Percentiles rank a stretch among this genome's conserved stretches.
Evolutionary conservation across 1,284 basidiomycete species (phyloP).

Genomic region (Heimioporus retisporus): DNA sequence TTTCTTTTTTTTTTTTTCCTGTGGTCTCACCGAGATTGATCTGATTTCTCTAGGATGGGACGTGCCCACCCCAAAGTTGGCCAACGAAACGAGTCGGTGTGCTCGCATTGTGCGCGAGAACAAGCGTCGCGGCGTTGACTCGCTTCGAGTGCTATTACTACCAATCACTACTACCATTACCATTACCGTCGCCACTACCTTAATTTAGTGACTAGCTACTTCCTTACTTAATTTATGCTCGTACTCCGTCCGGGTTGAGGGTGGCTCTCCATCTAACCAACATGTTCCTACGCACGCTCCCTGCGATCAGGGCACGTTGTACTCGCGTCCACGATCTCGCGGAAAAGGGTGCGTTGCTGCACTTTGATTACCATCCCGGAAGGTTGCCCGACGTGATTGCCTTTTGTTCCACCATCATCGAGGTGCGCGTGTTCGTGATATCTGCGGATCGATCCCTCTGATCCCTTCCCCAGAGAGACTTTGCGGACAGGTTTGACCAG

Average conservation of each 20-base stretch:
- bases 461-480: conserved; percentile 73
- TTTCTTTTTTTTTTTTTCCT: not conserved
- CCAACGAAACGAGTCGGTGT: conserved; percentile 28
- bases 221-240: conserved; percentile 10
- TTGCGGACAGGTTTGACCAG: conserved; percentile 73
- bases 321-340: conserved; percentile 83
- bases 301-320: conserved; percentile 91
- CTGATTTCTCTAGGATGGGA: conserved; percentile 27
- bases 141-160: too few relatives aligned
- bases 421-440: conserved; percentile 53
- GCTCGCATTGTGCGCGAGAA: conserved; percentile 33
- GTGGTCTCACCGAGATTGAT: too few relatives aligned
- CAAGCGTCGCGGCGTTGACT: conserved; percentile 7
- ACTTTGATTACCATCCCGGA: conserved; percentile 88
- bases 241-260: not conserved
- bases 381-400: conserved; percentile 79
- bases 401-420: conserved; percentile 87
- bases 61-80: conserved; percentile 31
- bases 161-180: too few relatives aligned
- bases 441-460: too few relatives aligned
- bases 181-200: too few relatives aligned
- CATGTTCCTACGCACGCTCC: conserved; percentile 86
- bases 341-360: conserved; percentile 77
- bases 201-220: too few relatives aligned
- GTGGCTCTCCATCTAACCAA: conserved; percentile 43